Evolutionary conservation across 2,329 filamentous ascomycete species (phyloP), one percentile per base, ranked within the genome.

Genomic region (Pseudonectria foliicola): DNA sequence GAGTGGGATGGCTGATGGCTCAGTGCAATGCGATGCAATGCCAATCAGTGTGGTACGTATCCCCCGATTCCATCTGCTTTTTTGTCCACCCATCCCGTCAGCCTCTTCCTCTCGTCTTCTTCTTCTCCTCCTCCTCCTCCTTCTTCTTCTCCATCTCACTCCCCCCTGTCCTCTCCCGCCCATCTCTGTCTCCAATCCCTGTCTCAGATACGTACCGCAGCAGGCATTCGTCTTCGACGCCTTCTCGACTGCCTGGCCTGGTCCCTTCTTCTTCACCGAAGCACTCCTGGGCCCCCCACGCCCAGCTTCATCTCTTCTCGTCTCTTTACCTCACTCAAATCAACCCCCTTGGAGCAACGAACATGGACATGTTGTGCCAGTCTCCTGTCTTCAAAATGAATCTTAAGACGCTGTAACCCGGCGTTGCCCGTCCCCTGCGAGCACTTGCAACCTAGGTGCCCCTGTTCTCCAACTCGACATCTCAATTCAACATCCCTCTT

Each of bases 221-320:
- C 18, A 21, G 18, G 18, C 8, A 21, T 21, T 21, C 18, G 18
- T 8, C 18, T 21, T 21, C 18, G 5, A 21, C 18, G 18, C 32
- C 35, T n/a, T n/a, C n/a, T n/a, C n/a, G n/a, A n/a, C n/a, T n/a
- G n/a, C n/a, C n/a, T n/a, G n/a, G 35, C 38, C 44, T 45, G 46
- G 40, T 35, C 41, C 45, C 10, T 45, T 52, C 49, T 52, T 25
- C 48, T 29, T 52, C 46, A 52, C 49, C 49, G 49, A 52, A 44
- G 41, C 36, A 27, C 18, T 21, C 18, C 18, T 39, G 34, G 28
- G 31, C 35, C 39, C 48, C 48, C 48, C 49, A 51, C 49, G 41
- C 40, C 33, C 29, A n/a, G 14, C 10, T 5, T 8, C 7, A 16
- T 35, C 35, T 37, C 37, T 34, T 8, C 7, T 21, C 37, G 35